Percentiles rank a stretch among this genome's conserved stretches.
These are phyloP conservation scores for Aspergillus hiratsukae DNA, from an alignment of 2,329 filamentous ascomycete species.

Conservation along the genomic window DNA sequence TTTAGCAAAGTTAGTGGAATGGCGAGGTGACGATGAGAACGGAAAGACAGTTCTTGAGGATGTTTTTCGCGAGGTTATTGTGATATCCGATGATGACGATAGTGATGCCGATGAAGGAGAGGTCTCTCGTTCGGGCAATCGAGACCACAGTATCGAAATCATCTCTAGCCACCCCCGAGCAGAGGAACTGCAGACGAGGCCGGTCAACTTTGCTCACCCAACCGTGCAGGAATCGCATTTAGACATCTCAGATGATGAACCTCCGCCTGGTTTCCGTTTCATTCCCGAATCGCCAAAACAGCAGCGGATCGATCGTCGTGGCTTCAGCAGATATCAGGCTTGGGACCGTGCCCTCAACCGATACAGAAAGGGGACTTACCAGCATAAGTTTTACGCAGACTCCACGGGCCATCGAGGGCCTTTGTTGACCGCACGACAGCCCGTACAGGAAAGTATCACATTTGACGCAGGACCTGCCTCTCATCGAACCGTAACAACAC, in stretches of 20 bases:
- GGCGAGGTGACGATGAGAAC: conserved; percentile 57
- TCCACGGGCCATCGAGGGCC: conserved; percentile 14
- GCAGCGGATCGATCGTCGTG: conserved; percentile 38
- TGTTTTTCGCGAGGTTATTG: conserved; percentile 60
- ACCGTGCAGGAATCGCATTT: conserved; percentile 15
- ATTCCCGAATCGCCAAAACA: conserved; percentile 29
- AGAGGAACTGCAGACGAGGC: conserved; percentile 31
- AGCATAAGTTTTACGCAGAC: conserved; percentile 7
- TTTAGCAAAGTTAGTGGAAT: conserved; percentile 55
- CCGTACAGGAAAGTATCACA: conserved; percentile 13
- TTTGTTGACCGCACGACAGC: conserved; percentile 16
- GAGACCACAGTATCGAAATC: conserved; percentile 41
- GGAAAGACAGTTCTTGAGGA: conserved; percentile 54
- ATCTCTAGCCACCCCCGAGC: conserved; percentile 36
- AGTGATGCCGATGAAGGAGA: conserved; percentile 39
- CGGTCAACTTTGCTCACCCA: conserved; percentile 22
- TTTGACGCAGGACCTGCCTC: conserved; percentile 9
- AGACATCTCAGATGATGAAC: conserved; percentile 34
- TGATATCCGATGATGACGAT: conserved; percentile 59
- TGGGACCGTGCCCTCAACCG: conserved; percentile 43
- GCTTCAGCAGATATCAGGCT: conserved; percentile 44
- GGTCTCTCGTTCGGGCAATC: conserved; percentile 20
- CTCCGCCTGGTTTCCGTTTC: conserved; percentile 34
- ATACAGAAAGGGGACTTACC: conserved; percentile 27
- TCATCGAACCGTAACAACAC: conserved; percentile 7